Base-by-base conservation (phyloP, 2,329 filamentous ascomycete genomes). In the Sporothrix pseudoabietina region DNA sequence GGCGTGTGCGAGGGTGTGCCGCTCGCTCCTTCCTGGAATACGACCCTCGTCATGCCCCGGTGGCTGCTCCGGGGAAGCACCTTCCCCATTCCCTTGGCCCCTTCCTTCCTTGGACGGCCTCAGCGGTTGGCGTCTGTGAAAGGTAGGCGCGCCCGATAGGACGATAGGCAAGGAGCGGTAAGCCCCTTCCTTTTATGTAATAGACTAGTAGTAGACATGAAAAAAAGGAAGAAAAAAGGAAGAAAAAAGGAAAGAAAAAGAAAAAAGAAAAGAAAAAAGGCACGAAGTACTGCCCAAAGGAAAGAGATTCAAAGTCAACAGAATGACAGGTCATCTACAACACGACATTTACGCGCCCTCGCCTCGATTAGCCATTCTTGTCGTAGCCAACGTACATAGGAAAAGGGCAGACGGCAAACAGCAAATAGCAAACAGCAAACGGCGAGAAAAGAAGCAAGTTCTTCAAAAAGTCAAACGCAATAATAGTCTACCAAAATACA, bases 41-140 rank as follows among this genome's bases (percentile, higher is more conserved):
- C 39, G n/a, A 66, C 61, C 39, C n/a, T 39, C 39, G 19, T 30
- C 61, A 16, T 54, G 44, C 66, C 47, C 44, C 14, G 47, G 39
- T 52, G 47, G 47, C 19, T 16, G 12, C 2, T 14, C 65, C 44
- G 26, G 44, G 65, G 65, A 68, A 52, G 65, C 65, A 68, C 65
- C 65, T 68, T 68, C 65, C 44, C 16, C 61, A 47, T 66, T 39
- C 47, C 65, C 65, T 35, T 35, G 44, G 16, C 8, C 47, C 26
- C 41, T 32, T 68, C 65, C 26, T 68, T 52, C 44, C 14, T 32
- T 4, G 66, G 66, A 69, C 16, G 47, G 44, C 14, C 68, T 70
- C 52, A 70, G 32, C 68, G 68, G 68, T 57, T 70, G 68, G 68
- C 68, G 68, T 30, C 39, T 70, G 68, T 71, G 4, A 49, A 6